These are phyloP conservation scores for Cystobasidium ongulense DNA, from an alignment of 768 basidiomycete genomes.

Conservation along the genomic window DNA sequence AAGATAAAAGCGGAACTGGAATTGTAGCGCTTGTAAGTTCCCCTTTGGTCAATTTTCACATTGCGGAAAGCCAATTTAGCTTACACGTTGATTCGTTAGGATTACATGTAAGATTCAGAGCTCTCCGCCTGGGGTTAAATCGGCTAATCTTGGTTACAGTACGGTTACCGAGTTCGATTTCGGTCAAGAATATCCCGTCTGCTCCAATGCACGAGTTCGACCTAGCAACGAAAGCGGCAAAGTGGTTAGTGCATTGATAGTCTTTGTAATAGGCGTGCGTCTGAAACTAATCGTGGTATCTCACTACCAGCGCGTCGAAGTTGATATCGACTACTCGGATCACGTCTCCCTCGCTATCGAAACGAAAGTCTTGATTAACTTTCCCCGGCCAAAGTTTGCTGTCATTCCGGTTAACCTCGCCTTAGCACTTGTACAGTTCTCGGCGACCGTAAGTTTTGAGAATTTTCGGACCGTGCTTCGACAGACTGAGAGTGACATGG, in stretches of 20 bases:
- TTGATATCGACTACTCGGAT: slow-evolving; percentile 77
- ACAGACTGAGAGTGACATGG: slow-evolving; percentile 47
- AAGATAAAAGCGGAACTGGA: slow-evolving; percentile 22
- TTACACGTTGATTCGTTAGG: background rate
- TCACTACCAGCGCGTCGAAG: slow-evolving; percentile 59
- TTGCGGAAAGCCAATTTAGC: background rate
- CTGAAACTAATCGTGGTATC: background rate
- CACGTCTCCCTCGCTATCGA: slow-evolving; percentile 58
- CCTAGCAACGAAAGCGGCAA: slow-evolving; percentile 48
- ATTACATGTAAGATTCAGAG: slow-evolving; percentile 12
- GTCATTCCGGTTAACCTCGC: slow-evolving; percentile 61
- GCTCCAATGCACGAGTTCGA: slow-evolving; percentile 62
- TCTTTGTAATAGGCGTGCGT: background rate
- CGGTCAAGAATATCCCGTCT: slow-evolving; percentile 55
- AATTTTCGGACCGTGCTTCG: too few species aligned
- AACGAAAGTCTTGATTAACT: slow-evolving; percentile 48
- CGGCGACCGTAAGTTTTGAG: slow-evolving; percentile 63
- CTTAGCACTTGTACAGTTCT: slow-evolving; percentile 74
- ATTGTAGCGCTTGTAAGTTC: slow-evolving; percentile 45
- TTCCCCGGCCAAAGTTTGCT: slow-evolving; percentile 49
- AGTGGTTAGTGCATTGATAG: slow-evolving; percentile 39
- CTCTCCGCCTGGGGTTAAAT: background rate
- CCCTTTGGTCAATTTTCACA: background rate
- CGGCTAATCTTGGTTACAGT: slow-evolving; percentile 33
- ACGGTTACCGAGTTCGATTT: slow-evolving; percentile 40